These are phyloP conservation scores for Geotrichum siamense DNA, from an alignment of 1,139 yeast species.

Conservation along the genomic window DNA sequence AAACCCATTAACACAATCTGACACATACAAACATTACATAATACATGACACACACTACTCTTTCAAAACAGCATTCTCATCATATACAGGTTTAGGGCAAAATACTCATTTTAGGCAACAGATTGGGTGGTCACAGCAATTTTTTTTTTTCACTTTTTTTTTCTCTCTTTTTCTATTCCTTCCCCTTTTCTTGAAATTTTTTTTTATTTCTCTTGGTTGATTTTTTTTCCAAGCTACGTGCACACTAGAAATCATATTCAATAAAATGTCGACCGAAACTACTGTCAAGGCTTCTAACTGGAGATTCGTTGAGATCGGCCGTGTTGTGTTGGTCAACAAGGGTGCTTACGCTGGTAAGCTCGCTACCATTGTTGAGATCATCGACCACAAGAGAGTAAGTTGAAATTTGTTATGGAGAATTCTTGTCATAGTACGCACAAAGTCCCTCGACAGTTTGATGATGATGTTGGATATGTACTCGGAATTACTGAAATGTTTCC, in stretches of 20 bases:
- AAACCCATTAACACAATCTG: too few species aligned
- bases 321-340: slow-evolving; percentile 88
- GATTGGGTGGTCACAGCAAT: slow-evolving; percentile 1
- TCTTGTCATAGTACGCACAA: too few species aligned
- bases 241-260: slow-evolving; percentile 15
- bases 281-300: slow-evolving; percentile 95
- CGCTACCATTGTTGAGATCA: slow-evolving; percentile 95
- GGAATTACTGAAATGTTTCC: too few species aligned
- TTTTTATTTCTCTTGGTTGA: slow-evolving; percentile 1
- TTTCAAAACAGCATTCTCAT: too few species aligned
- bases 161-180: background rate
- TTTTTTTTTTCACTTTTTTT: slow-evolving; percentile 7
- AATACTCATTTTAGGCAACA: background rate
- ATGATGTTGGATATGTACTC: too few species aligned
- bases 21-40: too few species aligned
- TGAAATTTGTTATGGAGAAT: too few species aligned
- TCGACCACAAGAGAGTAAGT: slow-evolving; percentile 98
- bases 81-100: slow-evolving; percentile 8
- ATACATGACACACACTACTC: too few species aligned
- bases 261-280: slow-evolving; percentile 61
- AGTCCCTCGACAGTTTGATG: too few species aligned
- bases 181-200: background rate
- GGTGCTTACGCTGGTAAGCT: slow-evolving; percentile 64
- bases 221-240: slow-evolving; percentile 1
- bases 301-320: slow-evolving; percentile 99